Base-by-base conservation (phyloP, 495 filamentous ascomycete genomes). In the Podospora appendiculata region DNA sequence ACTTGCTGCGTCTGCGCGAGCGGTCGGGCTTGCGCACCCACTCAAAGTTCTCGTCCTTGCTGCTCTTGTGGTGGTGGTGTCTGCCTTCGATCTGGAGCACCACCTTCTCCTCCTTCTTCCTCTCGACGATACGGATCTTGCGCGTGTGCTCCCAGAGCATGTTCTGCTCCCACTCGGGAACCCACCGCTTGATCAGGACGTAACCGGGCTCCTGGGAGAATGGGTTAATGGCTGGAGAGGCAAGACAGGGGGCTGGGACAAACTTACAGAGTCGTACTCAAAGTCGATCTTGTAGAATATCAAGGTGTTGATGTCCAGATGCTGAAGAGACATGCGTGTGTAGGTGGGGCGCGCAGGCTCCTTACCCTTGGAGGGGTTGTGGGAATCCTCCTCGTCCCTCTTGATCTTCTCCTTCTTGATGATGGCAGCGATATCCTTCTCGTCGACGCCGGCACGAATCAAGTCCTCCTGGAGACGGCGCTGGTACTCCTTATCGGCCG, bases 101-200 rank as follows among this genome's bases (percentile, higher is more conserved):
- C 13, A 71, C 58, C 55, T 69, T 70, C 40, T 60, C 64, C 56
- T 69, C 68, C 0, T 62, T 60, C 61, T 86, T 56, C 46, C 85
- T 57, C 47, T 53, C 41, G 36, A 57, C 50, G 52, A 56, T 76
- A 34, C 86, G 80, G 54, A 88, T 55, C 46, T 79, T 72, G 50
- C 76, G 71, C 9, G 86, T 87, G 71, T 91, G 86, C 11, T 78
- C 70, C 71, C 87, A 91, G 45, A 91, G 79, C 45, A 82, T 67
- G 43, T 86, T 77, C 58, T 89, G 87, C 59, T 88, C 79, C 54
- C 81, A 76, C 64, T 89, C 83, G 40, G 76, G 74, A 54, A 91
- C 81, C 82, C 81, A 89, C 49, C 79, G 74, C 65, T 88, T 88
- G 74, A 91, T 88, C 50, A 91, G 67, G 50, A 91, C 75, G 55